These are phyloP conservation scores for Paramecium biaurelia DNA, from an alignment of 73 alveolate genomes.

Conservation along the genomic window DNA sequence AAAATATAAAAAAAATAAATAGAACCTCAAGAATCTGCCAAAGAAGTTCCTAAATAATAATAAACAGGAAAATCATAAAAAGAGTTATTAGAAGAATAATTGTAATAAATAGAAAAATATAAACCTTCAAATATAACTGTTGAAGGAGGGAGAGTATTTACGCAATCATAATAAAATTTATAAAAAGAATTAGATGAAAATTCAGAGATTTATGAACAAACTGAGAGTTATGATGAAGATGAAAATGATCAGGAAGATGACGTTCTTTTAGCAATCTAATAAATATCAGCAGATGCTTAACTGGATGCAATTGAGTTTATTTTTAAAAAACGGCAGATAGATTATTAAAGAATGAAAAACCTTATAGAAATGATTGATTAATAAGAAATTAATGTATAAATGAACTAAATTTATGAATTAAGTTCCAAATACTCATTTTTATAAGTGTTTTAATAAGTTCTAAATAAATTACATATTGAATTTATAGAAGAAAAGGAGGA, in stretches of 20 bases:
- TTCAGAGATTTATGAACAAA: not conserved
- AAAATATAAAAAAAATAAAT: not conserved
- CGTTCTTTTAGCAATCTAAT: not conserved
- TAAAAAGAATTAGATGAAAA: not conserved
- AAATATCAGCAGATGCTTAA: not conserved
- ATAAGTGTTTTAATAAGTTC: not conserved
- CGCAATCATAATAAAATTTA: not conserved
- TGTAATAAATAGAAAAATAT: not conserved
- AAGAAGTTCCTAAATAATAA: not conserved
- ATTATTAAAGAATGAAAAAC: not conserved
- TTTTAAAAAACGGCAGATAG: not conserved
- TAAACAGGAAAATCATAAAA: not conserved
- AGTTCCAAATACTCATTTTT: not conserved
- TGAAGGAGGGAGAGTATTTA: not conserved
- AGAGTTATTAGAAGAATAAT: not conserved
- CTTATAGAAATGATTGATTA: not conserved
- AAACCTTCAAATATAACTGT: not conserved
- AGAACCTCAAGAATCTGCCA: not conserved
- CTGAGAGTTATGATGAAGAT: not conserved
- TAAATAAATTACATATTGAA: not conserved
- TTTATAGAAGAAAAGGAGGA: not conserved
- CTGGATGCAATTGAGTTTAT: not conserved
- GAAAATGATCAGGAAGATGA: not conserved
- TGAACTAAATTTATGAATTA: not conserved
- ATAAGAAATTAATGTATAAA: not conserved